Percentiles rank a stretch among this genome's conserved stretches.
Conservation (phyloP, 2,329 filamentous ascomycete species). For the Pyrenophora graminea region DNA sequence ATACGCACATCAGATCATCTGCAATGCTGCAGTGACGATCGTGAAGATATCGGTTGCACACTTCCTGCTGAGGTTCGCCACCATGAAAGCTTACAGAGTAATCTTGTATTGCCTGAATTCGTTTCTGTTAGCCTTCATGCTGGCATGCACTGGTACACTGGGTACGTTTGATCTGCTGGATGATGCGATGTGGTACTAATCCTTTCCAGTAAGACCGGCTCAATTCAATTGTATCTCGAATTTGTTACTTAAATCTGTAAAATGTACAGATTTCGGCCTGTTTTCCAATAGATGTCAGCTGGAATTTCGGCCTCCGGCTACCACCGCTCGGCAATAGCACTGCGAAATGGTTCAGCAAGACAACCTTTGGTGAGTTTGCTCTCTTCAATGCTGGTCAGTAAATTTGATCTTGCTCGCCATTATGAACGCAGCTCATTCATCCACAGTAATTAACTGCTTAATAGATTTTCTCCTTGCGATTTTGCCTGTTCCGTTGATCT, state of each 20-base stretch:
- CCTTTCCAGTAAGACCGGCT: too few relatives aligned
- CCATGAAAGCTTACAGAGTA: constrained; percentile 40
- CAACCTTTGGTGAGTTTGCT: constrained; percentile 51
- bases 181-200: too few relatives aligned
- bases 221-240: too few relatives aligned
- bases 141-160: constrained; percentile 50
- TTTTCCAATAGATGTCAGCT: constrained; percentile 51
- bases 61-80: constrained; percentile 51
- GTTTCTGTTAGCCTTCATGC: constrained; percentile 50
- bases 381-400: constrained; percentile 52
- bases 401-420: too few relatives aligned
- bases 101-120: constrained; percentile 51
- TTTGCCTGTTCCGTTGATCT: constrained; percentile 51
- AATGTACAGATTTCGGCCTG: constrained; percentile 31
- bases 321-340: constrained; percentile 31
- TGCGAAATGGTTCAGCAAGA: constrained; percentile 51
- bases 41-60: constrained; percentile 56
- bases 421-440: neutral
- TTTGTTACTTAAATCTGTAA: too few relatives aligned
- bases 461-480: constrained; percentile 50
- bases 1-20: constrained; percentile 52
- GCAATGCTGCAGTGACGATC: constrained; percentile 51
- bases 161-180: neutral
- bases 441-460: constrained; percentile 43
- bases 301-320: constrained; percentile 47